These are phyloP conservation scores for Scheffersomyces quercinus DNA, from an alignment of 1,139 yeast species.

Conservation along the genomic window DNA sequence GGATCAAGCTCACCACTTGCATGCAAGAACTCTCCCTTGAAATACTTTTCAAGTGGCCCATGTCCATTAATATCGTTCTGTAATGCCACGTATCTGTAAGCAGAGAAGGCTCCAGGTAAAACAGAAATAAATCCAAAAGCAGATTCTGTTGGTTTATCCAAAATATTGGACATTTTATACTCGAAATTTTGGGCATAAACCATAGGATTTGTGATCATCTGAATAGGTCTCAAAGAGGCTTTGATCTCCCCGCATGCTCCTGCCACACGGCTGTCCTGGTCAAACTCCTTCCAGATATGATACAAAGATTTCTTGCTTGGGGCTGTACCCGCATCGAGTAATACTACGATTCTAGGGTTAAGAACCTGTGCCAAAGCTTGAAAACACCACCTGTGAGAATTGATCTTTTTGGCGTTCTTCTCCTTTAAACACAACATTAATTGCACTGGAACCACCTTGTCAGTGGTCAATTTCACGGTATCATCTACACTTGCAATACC, in stretches of 20 bases:
- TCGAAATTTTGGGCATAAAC: slow-evolving; percentile 52
- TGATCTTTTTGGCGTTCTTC: slow-evolving; percentile 48
- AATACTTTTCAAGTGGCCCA: slow-evolving; percentile 51
- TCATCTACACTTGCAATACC: slow-evolving; percentile 49
- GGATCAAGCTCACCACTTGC: slow-evolving; percentile 48
- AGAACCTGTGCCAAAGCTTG: slow-evolving; percentile 50
- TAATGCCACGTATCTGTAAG: slow-evolving; percentile 43
- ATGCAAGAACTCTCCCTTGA: slow-evolving; percentile 51
- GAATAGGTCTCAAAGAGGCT: slow-evolving; percentile 39
- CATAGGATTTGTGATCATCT: slow-evolving; percentile 46
- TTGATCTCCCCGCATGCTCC: slow-evolving; percentile 55
- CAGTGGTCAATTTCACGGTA: slow-evolving; percentile 49
- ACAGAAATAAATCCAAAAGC: slow-evolving; percentile 49
- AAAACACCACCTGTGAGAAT: slow-evolving; percentile 54
- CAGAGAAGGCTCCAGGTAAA: slow-evolving; percentile 50
- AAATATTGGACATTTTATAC: slow-evolving; percentile 46
- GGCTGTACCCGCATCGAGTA: slow-evolving; percentile 51
- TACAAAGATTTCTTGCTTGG: slow-evolving; percentile 48
- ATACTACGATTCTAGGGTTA: slow-evolving; percentile 44
- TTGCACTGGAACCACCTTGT: slow-evolving; percentile 50
- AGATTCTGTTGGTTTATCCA: slow-evolving; percentile 49
- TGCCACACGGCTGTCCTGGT: slow-evolving; percentile 46
- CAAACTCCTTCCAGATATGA: slow-evolving; percentile 52
- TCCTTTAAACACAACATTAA: slow-evolving; percentile 49
- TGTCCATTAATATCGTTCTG: slow-evolving; percentile 44